Percentiles rank a stretch among this genome's conserved stretches.
Conservation (phyloP, 2,329 filamentous ascomycete genomes). For the Aspergillus melleus region DNA sequence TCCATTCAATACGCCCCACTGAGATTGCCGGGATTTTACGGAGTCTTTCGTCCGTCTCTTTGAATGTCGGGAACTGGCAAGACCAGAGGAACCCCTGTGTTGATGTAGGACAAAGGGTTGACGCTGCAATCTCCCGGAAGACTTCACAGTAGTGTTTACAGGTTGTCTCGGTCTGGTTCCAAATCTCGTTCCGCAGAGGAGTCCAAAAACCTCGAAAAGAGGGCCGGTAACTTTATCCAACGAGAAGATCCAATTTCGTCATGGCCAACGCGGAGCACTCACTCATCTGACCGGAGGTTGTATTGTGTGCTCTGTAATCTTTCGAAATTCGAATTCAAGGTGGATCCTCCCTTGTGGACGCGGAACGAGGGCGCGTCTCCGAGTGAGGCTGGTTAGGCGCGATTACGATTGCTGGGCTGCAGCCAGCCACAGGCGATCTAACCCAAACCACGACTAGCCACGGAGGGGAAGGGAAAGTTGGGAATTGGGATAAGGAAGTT, state of each 20-base stretch:
- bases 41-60: slow-evolving; percentile 3
- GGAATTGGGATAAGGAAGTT: neutral
- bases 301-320: neutral
- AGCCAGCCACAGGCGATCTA: slow-evolving; percentile 19
- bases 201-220: too few species aligned
- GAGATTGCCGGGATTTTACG: slow-evolving; percentile 18
- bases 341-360: slow-evolving; percentile 10
- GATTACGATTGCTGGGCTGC: slow-evolving; percentile 15
- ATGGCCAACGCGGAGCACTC: slow-evolving; percentile 6
- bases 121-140: neutral
- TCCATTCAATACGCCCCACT: slow-evolving; percentile 10
- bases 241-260: neutral
- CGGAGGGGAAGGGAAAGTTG: neutral
- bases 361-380: slow-evolving; percentile 28
- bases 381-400: slow-evolving; percentile 25
- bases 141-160: neutral
- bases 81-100: neutral
- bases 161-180: neutral
- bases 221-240: slow-evolving; percentile 2
- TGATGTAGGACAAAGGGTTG: neutral
- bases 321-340: neutral
- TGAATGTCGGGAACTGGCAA: neutral
- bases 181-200: neutral
- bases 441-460: neutral
- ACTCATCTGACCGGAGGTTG: slow-evolving; percentile 16